phyloP scores from a whole-genome alignment of 2,329 filamentous ascomycete species.

The Monosporascus sp. region DNA sequence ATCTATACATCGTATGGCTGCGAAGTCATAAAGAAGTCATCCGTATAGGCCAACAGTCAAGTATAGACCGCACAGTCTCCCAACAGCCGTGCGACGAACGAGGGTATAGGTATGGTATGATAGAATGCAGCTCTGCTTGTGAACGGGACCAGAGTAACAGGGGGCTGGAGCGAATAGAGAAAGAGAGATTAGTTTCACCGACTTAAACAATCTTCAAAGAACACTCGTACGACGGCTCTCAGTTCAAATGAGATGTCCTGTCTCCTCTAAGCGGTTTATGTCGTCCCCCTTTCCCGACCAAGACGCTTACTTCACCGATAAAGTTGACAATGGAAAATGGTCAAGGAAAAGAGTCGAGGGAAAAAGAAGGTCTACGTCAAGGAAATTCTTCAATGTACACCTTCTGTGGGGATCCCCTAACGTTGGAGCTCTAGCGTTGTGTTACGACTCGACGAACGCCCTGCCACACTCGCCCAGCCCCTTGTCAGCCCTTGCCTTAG shows the following conservation, averaged over 20 bases:
- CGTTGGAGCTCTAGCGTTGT: not conserved
- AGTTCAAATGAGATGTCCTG: not conserved
- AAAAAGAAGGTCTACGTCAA: not conserved
- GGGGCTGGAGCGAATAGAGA: not conserved
- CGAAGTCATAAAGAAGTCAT: too few species aligned
- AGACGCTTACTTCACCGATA: not conserved
- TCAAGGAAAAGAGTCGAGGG: not conserved
- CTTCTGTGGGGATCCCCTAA: not conserved
- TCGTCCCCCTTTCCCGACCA: not conserved
- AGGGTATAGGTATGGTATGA: not conserved
- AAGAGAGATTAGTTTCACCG: not conserved
- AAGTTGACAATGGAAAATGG: not conserved
- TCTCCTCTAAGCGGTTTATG: not conserved
- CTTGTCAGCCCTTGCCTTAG: not conserved
- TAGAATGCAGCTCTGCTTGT: not conserved
- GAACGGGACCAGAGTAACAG: not conserved
- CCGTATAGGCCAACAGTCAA: too few species aligned
- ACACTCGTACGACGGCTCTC: not conserved
- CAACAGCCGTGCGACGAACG: too few species aligned
- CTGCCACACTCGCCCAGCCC: not conserved
- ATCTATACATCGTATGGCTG: not conserved
- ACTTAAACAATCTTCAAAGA: not conserved
- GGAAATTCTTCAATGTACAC: not conserved
- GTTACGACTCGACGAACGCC: not conserved
- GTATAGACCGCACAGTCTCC: too few species aligned